Conservation (phyloP, 2,329 filamentous ascomycete species). For the Gnomoniopsis sp. region DNA sequence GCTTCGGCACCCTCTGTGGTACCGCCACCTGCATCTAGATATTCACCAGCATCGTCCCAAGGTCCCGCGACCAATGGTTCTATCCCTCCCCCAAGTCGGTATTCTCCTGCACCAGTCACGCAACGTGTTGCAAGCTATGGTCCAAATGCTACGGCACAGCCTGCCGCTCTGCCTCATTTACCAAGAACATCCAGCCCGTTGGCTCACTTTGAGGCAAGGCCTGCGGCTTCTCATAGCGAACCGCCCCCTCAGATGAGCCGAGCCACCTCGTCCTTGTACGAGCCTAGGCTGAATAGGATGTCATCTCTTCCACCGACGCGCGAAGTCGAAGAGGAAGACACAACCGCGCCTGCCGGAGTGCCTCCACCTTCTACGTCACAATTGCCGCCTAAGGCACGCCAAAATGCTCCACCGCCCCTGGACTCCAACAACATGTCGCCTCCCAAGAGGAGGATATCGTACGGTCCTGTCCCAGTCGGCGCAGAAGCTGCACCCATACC, state of each 20-base stretch:
- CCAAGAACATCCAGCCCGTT: constrained; percentile 64
- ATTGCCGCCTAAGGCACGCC: constrained; percentile 30
- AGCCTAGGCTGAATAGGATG: constrained; percentile 51
- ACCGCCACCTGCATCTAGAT: constrained; percentile 40
- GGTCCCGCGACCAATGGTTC: constrained; percentile 33
- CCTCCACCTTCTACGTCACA: constrained; percentile 24
- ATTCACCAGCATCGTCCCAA: constrained; percentile 58
- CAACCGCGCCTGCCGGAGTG: constrained; percentile 21
- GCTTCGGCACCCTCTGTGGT: constrained; percentile 23
- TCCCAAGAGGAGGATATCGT: constrained; percentile 53
- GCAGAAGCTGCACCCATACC: constrained; percentile 36
- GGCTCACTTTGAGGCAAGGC: constrained; percentile 55
- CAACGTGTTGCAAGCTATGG: constrained; percentile 42
- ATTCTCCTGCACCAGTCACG: constrained; percentile 46
- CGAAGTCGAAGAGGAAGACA: constrained; percentile 59
- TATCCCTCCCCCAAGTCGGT: constrained; percentile 43
- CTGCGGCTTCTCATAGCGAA: constrained; percentile 36
- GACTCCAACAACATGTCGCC: constrained; percentile 47
- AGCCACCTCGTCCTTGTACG: constrained; percentile 49
- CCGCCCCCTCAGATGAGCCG: constrained; percentile 42
- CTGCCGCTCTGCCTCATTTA: constrained; percentile 52
- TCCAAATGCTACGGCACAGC: constrained; percentile 28
- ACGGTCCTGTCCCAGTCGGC: constrained; percentile 37
- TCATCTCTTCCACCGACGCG: constrained; percentile 58
- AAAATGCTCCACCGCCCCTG: constrained; percentile 47